Base-by-base conservation (phyloP, 148 eudicot species). In the Beta vulgaris region DNA sequence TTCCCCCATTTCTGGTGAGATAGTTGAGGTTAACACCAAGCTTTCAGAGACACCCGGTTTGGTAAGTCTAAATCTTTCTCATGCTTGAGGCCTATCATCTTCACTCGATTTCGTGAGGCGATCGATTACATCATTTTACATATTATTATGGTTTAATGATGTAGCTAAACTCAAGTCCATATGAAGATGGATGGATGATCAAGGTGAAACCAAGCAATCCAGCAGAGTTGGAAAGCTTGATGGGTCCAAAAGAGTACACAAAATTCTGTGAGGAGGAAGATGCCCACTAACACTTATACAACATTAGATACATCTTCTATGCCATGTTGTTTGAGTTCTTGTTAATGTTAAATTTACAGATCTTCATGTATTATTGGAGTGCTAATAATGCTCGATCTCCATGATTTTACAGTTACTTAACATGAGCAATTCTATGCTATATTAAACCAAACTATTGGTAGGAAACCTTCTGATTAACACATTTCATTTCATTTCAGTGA, bases 141-240 rank as follows among this genome's bases (percentile, higher is more conserved):
- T 58, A 15, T 36, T 48, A 49, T 61, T 43, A 28, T 72, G 53
- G 21, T 79, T 36, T 4, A 3, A 6, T 34, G 23, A 78, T 86
- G 82, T 82, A 95, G 97, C 80, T 95, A 67, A 95, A 95, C 72
- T 62, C 89, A 11, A 90, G 96, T 83, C 99, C 99, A 23, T 95
- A 95, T 71, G 96, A 88, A 76, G 93, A 87, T 2, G 99, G 99
- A 59, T 95, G 99, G 99, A 95, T 95, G 97, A 92, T 95, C 76
- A 92, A 95, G 86, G 86, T 95, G 84, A 95, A 95, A 79, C 96
- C 99, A 11, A 87, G 86, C 60, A 84, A 86, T 53, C 89, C 96
- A 35, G 83, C 90, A 73, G 98, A 95, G 75, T 70, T 92, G 78
- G 96, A 84, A 25, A 80, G 86, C 49, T 70, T 95, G 73, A 86